These are phyloP conservation scores for Fagopyrum homotropicum DNA, from an alignment of 148 eudicot genomes.

Conservation along the genomic window DNA sequence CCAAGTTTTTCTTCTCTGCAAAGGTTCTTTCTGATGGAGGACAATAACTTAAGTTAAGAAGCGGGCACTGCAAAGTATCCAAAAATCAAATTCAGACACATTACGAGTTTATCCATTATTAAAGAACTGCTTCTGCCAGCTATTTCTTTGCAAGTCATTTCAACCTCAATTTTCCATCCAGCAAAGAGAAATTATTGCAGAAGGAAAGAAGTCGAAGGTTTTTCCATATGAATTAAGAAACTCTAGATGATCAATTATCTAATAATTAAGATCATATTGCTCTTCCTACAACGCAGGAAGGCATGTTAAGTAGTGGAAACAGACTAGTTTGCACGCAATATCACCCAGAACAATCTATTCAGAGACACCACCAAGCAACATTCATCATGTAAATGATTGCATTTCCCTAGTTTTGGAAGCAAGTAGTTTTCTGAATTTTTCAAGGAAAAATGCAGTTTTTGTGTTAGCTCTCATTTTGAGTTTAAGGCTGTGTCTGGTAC, in stretches of 20 bases:
- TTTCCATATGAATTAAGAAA: not conserved
- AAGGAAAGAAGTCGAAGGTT: not conserved
- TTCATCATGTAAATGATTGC: not conserved
- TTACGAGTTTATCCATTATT: not conserved
- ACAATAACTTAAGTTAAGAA: slow-evolving; percentile 69
- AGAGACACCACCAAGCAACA: not conserved
- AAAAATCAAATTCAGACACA: slow-evolving; percentile 16
- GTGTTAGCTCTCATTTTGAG: not conserved
- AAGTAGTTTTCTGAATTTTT: not conserved
- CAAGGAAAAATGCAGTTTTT: not conserved
- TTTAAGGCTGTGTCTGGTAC: not conserved
- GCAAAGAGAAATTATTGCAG: not conserved
- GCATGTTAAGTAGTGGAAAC: not conserved
- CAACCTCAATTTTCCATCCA: not conserved
- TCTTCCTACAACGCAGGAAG: not conserved
- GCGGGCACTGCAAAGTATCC: slow-evolving; percentile 56
- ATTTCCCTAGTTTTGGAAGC: not conserved
- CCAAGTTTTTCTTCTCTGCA: slow-evolving; percentile 52
- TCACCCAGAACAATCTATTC: not conserved
- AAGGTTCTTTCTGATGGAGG: slow-evolving; percentile 62
- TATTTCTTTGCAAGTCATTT: not conserved
- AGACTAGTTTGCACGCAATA: not conserved
- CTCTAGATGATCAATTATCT: slow-evolving; percentile 2
- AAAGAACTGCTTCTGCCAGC: not conserved
- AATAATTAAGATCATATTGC: not conserved